phyloP scores from a whole-genome alignment of 768 basidiomycete species.

The Steccherinum ochraceum region DNA sequence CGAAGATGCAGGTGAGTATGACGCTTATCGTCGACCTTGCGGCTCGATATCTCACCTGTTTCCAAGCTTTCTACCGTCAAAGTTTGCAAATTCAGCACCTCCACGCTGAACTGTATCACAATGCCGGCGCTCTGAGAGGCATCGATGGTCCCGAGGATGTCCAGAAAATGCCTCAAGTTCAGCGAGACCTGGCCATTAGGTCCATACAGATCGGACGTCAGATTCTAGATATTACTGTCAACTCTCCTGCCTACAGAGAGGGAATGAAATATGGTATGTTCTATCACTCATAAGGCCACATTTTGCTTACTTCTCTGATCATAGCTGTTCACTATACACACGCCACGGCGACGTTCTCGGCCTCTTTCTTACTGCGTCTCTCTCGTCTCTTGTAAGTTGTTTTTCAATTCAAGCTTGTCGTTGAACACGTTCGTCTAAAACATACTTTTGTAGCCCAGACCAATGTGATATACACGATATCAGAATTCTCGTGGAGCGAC shows the following conservation, averaged over 20 bases:
- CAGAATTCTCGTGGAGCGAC: slow-evolving; percentile 68
- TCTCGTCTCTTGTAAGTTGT: slow-evolving; percentile 75
- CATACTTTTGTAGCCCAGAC: slow-evolving; percentile 55
- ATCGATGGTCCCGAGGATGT: slow-evolving; percentile 86
- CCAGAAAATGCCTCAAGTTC: slow-evolving; percentile 71
- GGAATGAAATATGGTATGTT: slow-evolving; percentile 84
- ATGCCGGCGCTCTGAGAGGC: slow-evolving; percentile 74
- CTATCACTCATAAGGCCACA: background rate
- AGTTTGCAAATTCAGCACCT: slow-evolving; percentile 82
- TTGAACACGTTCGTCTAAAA: background rate
- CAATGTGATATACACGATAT: slow-evolving; percentile 77
- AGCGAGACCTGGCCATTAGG: slow-evolving; percentile 72
- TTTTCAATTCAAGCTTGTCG: background rate
- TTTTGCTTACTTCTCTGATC: background rate
- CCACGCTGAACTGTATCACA: slow-evolving; percentile 83
- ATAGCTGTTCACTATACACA: slow-evolving; percentile 87
- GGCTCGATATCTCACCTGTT: slow-evolving; percentile 1
- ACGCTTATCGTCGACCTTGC: slow-evolving; percentile 6
- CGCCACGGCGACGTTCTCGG: slow-evolving; percentile 89
- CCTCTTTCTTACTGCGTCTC: slow-evolving; percentile 82
- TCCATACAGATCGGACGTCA: slow-evolving; percentile 80
- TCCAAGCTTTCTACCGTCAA: slow-evolving; percentile 85
- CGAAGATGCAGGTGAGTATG: slow-evolving; percentile 62
- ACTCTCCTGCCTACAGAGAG: slow-evolving; percentile 77
- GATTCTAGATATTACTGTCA: slow-evolving; percentile 80